Conservation (phyloP, 176 grass and related monocot genomes). For the Oryza meridionalis region DNA sequence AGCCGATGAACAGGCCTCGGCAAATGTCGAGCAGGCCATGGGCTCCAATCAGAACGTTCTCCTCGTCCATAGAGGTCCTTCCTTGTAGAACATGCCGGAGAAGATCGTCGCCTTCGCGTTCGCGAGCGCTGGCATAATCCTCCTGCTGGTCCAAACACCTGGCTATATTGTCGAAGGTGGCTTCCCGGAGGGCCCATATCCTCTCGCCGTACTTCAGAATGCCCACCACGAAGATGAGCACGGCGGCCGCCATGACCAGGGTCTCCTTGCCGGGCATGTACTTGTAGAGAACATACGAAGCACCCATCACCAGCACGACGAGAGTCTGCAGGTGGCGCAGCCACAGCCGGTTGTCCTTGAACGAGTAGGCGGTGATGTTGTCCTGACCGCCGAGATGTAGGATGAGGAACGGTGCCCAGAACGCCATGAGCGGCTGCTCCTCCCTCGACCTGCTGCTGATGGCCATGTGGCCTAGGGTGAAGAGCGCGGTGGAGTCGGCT, state of each 20-base stretch:
- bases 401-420: too few relatives aligned
- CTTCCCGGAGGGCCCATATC: constrained; percentile 12
- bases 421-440: too few relatives aligned
- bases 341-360: too few relatives aligned
- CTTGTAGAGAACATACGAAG: constrained; percentile 15
- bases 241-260: not conserved
- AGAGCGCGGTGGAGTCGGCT: too few relatives aligned
- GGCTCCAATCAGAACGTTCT: not conserved
- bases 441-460: too few relatives aligned
- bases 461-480: too few relatives aligned
- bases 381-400: too few relatives aligned
- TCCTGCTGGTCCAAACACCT: not conserved
- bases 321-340: not conserved
- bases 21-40: not conserved
- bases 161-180: constrained; percentile 14
- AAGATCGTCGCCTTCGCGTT: not conserved
- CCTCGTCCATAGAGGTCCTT: not conserved
- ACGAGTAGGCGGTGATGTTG: too few relatives aligned
- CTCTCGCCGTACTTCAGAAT: not conserved
- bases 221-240: constrained; percentile 23
- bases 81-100: rapidly evolving
- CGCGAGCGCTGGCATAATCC: too few relatives aligned
- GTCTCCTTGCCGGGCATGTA: not conserved
- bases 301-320: not conserved
- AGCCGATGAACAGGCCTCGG: not conserved